A percentile compares a stretch with the other conserved stretches of the same genome.
Evolutionary conservation across 2,329 filamentous ascomycete species (phyloP).

Genomic region (Microcyclospora pomicola): DNA sequence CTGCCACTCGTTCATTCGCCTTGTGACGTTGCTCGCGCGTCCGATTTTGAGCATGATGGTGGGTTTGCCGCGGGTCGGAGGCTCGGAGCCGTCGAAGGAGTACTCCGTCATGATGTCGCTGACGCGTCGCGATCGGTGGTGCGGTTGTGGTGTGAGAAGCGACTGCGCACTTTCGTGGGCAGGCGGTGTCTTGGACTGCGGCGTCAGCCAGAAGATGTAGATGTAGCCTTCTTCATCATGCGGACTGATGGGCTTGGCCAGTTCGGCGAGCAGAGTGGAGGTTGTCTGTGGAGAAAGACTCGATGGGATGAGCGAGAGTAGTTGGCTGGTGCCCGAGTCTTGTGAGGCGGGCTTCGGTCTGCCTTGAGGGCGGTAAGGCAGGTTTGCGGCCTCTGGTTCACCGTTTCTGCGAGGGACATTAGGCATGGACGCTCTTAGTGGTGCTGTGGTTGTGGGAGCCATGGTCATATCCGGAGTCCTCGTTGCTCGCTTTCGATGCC

Average conservation of each 20-base stretch:
- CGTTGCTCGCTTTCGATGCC: slow-evolving; percentile 25
- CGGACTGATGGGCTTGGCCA: slow-evolving; percentile 59
- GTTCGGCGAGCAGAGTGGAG: slow-evolving; percentile 59
- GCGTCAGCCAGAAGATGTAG: slow-evolving; percentile 95
- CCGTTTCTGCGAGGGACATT: slow-evolving; percentile 1
- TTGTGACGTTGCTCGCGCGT: slow-evolving; percentile 67
- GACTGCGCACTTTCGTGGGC: slow-evolving; percentile 29
- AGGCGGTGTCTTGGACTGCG: slow-evolving; percentile 42
- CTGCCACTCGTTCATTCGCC: slow-evolving; percentile 83
- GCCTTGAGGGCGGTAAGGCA: slow-evolving; percentile 4
- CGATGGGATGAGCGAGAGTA: slow-evolving; percentile 57
- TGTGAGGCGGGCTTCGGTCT: slow-evolving; percentile 8
- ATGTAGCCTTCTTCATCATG: slow-evolving; percentile 80
- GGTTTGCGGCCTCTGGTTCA: slow-evolving; percentile 2
- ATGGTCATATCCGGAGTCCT: slow-evolving; percentile 5
- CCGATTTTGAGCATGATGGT: slow-evolving; percentile 56
- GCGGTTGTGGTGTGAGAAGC: slow-evolving; percentile 16
- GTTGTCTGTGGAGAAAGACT: slow-evolving; percentile 52
- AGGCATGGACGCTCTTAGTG: slow-evolving; percentile 3
- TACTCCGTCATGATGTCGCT: slow-evolving; percentile 24
- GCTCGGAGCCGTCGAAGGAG: slow-evolving; percentile 10
- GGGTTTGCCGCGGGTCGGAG: slow-evolving; percentile 24
- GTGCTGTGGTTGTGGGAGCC: slow-evolving; percentile 7
- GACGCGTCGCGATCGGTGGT: slow-evolving; percentile 10
- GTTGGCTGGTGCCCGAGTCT: slow-evolving; percentile 18